Percentiles rank a stretch among this genome's conserved stretches.
phyloP scores from a whole-genome alignment of 192 early-diverging fungal species.

The Backusella sp. region DNA sequence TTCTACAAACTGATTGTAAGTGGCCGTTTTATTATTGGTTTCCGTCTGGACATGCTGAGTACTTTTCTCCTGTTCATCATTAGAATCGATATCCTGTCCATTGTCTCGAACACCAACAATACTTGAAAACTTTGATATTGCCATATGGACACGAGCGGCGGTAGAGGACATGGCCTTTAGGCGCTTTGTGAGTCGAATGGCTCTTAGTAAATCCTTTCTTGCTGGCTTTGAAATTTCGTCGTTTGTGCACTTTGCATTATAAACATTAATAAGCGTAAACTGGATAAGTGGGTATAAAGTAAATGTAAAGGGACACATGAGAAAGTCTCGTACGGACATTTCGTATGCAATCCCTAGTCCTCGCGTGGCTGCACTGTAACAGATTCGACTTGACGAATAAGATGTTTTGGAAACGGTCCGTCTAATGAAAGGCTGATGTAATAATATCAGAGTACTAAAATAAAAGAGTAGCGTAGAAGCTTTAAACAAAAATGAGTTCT shows the following conservation, averaged over 20 bases:
- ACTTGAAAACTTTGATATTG: neutral
- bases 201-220: neutral
- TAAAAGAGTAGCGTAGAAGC: neutral
- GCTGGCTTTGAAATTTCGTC: neutral
- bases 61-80: neutral
- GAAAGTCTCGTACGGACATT: neutral
- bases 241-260: neutral
- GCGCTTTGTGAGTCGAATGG: neutral
- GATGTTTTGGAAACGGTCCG: neutral
- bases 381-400: neutral
- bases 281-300: constrained; percentile 7
- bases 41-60: neutral
- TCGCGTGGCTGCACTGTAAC: neutral
- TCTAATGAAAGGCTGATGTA: constrained; percentile 8
- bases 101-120: neutral
- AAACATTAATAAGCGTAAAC: neutral
- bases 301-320: constrained; percentile 9
- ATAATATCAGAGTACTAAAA: neutral
- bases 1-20: neutral
- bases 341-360: neutral
- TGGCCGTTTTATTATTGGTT: neutral
- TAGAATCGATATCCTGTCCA: neutral
- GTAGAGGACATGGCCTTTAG: neutral
- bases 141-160: neutral
- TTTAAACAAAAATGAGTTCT: neutral